Conservation (phyloP, 768 basidiomycete genomes). For the Leccinum disarticulatum region DNA sequence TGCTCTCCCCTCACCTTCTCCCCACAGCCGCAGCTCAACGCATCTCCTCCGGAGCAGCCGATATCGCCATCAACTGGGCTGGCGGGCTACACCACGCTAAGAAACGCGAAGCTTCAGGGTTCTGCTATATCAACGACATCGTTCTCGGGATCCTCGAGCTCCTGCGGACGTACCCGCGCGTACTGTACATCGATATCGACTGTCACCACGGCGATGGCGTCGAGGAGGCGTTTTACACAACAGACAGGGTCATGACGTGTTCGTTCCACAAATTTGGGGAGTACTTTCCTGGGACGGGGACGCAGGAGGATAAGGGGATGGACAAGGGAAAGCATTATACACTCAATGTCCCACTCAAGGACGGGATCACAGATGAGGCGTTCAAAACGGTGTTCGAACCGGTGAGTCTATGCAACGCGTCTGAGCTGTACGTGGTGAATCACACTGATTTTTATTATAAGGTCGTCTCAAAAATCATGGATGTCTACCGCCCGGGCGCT, state of each 20-base stretch:
- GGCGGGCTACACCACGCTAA: slow-evolving; percentile 99
- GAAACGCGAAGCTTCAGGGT: slow-evolving; percentile 95
- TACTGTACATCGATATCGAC: slow-evolving; percentile 97
- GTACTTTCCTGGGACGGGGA: slow-evolving; percentile 71
- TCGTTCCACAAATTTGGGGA: slow-evolving; percentile 98
- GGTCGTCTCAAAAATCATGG: slow-evolving; percentile 84
- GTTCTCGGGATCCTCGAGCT: slow-evolving; percentile 93
- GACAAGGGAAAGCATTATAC: slow-evolving; percentile 85
- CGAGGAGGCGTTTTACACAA: slow-evolving; percentile 98
- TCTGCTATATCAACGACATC: slow-evolving; percentile 99
- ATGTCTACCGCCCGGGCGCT: slow-evolving; percentile 83
- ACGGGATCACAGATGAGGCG: slow-evolving; percentile 90
- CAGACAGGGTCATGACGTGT: slow-evolving; percentile 95
- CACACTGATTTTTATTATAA: slow-evolving; percentile 33
- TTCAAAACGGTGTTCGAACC: slow-evolving; percentile 91
- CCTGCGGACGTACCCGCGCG: slow-evolving; percentile 76
- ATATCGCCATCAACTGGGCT: slow-evolving; percentile 94
- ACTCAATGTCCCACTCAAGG: slow-evolving; percentile 90
- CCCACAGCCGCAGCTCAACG: slow-evolving; percentile 73
- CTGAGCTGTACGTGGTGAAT: not conserved
- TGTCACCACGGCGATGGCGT: slow-evolving; percentile 99
- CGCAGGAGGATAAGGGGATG: slow-evolving; percentile 81
- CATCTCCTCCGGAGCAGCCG: slow-evolving; percentile 74
- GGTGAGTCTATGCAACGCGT: slow-evolving; percentile 41
- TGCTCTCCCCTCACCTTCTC: not conserved